Evolutionary conservation across 1,139 yeast genomes (phyloP).

Genomic region (Blastobotrys serpentis): DNA sequence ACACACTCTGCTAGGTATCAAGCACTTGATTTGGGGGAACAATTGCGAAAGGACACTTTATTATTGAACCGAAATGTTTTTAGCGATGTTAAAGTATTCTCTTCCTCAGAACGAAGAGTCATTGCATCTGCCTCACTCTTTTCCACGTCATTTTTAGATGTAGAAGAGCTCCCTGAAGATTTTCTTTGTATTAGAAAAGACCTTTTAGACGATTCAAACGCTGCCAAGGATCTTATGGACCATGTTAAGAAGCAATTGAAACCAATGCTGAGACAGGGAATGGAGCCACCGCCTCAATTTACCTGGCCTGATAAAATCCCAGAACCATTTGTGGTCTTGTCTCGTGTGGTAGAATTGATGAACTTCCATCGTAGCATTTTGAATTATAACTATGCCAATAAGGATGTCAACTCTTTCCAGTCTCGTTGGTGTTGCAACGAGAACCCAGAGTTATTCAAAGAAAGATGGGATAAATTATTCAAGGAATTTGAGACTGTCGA

Average conservation of each 20-base stretch:
- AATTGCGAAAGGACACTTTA: conserved; percentile 86
- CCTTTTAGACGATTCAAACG: conserved; percentile 91
- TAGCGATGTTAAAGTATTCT: conserved; percentile 79
- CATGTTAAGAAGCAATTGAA: conserved; percentile 95
- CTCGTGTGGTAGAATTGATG: conserved; percentile 94
- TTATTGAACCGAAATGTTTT: conserved; percentile 81
- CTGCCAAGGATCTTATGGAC: conserved; percentile 97
- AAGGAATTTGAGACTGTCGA: conserved; percentile 91
- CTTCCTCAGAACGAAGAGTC: conserved; percentile 94
- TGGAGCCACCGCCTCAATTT: conserved; percentile 97
- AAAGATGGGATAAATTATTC: conserved; percentile 96
- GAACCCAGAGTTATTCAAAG: conserved; percentile 84
- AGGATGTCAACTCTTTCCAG: conserved; percentile 69
- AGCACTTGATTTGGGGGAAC: conserved; percentile 93
- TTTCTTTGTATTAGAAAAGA: conserved; percentile 84
- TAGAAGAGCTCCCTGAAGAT: conserved; percentile 72
- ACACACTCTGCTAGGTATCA: conserved; percentile 97
- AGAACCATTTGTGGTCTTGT: conserved; percentile 89
- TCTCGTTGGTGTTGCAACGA: conserved; percentile 95
- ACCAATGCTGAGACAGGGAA: conserved; percentile 90
- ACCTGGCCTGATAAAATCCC: conserved; percentile 99
- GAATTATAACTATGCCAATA: conserved; percentile 73
- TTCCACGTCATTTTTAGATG: conserved; percentile 76
- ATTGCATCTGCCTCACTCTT: conserved; percentile 88
- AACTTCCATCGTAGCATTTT: conserved; percentile 82